Evolutionary conservation across 2,329 filamentous ascomycete species (phyloP).

Genomic region (Meredithiella fracta): DNA sequence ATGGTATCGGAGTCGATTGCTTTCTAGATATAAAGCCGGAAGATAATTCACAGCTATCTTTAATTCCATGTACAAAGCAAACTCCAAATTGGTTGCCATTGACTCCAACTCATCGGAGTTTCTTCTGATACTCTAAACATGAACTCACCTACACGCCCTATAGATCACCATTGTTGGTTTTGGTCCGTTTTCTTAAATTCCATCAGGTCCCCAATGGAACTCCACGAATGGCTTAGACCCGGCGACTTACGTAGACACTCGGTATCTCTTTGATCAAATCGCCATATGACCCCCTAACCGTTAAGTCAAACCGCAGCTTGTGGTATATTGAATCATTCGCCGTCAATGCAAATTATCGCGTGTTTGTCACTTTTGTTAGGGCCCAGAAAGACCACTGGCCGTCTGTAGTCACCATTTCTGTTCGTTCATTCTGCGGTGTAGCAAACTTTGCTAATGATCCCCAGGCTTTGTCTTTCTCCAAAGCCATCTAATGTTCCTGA

Average conservation of each 20-base stretch:
- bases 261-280: neutral
- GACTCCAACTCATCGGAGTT: too few species aligned
- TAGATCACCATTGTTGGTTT: neutral
- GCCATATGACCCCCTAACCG: neutral
- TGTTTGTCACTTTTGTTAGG: neutral
- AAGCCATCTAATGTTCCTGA: too few species aligned
- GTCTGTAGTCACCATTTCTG: neutral
- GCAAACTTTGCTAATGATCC: neutral
- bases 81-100: too few species aligned
- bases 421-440: neutral
- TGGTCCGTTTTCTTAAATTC: neutral
- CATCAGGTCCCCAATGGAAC: neutral
- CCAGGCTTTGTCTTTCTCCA: too few species aligned
- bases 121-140: neutral
- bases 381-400: neutral
- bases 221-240: neutral
- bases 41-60: neutral
- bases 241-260: neutral
- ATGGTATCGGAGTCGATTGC: neutral
- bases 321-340: neutral
- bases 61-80: neutral
- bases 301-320: neutral
- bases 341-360: neutral
- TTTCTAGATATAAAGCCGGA: neutral
- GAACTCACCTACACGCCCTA: neutral